Evolutionary conservation across 208 protist genomes (phyloP).

Genomic region (Trypanosomatidae sp.): DNA sequence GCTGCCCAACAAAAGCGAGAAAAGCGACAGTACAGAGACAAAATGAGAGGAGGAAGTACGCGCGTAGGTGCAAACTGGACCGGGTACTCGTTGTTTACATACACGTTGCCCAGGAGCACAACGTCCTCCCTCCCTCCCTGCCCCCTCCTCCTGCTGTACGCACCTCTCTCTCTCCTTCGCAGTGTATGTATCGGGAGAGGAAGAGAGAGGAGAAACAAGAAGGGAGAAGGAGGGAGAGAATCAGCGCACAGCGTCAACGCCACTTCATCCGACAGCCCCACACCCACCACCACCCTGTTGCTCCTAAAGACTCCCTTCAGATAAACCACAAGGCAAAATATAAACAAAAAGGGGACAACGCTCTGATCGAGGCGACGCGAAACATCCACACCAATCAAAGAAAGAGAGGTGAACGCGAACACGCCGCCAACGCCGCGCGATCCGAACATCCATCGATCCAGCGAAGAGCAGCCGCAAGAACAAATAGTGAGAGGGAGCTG

Average conservation of each 20-base stretch:
- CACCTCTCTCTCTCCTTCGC: not conserved
- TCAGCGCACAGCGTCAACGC: not conserved
- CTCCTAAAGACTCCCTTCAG: not conserved
- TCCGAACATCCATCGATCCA: no score
- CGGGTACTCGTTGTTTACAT: not conserved
- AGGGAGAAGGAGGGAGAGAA: not conserved
- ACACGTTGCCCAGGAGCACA: not conserved
- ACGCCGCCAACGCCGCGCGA: no score
- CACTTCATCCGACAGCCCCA: not conserved
- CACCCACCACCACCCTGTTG: not conserved
- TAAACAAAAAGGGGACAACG: constrained; percentile 9
- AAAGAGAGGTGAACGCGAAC: no score
- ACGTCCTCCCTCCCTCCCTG: not conserved
- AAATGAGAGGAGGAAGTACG: no score
- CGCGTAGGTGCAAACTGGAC: not conserved
- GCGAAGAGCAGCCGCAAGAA: no score
- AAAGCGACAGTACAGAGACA: not conserved
- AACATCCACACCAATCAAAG: no score
- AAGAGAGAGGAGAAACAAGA: not conserved
- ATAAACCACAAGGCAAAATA: constrained; percentile 4
- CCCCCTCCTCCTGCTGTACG: not conserved
- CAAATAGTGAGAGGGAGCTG: no score
- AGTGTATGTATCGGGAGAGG: not conserved
- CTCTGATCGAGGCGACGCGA: not conserved
- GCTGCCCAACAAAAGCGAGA: not conserved